phyloP scores from a whole-genome alignment of 768 basidiomycete genomes.

The Leccinellum albellum region DNA sequence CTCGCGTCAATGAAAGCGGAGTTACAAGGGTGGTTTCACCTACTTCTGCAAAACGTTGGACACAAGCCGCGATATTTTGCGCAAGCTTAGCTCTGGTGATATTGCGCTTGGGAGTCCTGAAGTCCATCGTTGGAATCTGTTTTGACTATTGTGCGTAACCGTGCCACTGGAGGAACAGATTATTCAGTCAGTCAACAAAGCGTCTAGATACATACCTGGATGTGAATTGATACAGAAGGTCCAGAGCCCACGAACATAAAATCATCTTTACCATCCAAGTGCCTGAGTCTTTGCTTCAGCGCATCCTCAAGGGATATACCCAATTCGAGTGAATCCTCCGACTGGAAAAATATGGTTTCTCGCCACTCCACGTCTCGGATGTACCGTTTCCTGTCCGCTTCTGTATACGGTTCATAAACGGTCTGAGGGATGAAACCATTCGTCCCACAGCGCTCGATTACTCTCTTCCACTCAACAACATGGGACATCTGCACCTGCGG shows the following conservation, averaged over 20 bases:
- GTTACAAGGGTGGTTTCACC: constrained; percentile 9
- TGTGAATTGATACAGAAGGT: constrained; percentile 74
- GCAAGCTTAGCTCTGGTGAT: constrained; percentile 75
- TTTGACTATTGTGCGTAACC: constrained; percentile 75
- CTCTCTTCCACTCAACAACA: constrained; percentile 25
- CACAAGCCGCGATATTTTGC: constrained; percentile 75
- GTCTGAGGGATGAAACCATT: constrained; percentile 63
- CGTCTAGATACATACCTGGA: constrained; percentile 49
- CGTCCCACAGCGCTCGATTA: constrained; percentile 20
- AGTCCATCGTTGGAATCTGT: constrained; percentile 81
- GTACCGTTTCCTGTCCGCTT: constrained; percentile 72
- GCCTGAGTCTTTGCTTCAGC: constrained; percentile 53
- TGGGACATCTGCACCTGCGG: constrained; percentile 23
- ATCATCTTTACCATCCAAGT: constrained; percentile 56
- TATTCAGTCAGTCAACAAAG: not conserved
- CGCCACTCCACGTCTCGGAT: constrained; percentile 67
- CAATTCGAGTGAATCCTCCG: constrained; percentile 48
- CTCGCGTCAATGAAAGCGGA: constrained; percentile 4
- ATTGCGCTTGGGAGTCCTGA: constrained; percentile 70
- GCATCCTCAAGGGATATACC: constrained; percentile 67
- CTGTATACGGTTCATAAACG: constrained; percentile 75
- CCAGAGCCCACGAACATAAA: constrained; percentile 69
- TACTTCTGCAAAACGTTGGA: constrained; percentile 64
- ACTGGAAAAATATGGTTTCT: constrained; percentile 60
- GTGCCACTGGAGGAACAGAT: constrained; percentile 57